phyloP scores from a whole-genome alignment of 768 basidiomycete species.

The Hirschioporus abietinus region DNA sequence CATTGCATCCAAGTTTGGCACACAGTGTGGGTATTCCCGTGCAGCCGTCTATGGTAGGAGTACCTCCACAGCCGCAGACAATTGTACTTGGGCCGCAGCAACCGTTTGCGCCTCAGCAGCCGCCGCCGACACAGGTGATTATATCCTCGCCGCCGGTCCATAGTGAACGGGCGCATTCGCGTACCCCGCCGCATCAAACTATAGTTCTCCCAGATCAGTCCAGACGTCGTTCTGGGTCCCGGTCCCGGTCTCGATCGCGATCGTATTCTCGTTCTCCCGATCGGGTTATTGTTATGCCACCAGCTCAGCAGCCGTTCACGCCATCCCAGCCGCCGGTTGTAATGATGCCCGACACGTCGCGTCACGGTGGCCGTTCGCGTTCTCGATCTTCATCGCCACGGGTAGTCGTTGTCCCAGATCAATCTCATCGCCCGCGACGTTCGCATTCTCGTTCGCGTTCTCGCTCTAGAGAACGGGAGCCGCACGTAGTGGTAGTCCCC shows the following conservation, averaged over 20 bases:
- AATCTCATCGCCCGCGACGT: slow-evolving; percentile 13
- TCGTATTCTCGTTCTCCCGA: slow-evolving; percentile 8
- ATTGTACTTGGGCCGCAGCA: background rate
- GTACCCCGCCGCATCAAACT: slow-evolving; percentile 23
- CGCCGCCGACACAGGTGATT: background rate
- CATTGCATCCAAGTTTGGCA: background rate
- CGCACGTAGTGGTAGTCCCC: slow-evolving; percentile 15
- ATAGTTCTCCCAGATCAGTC: slow-evolving; percentile 8
- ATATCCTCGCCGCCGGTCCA: background rate
- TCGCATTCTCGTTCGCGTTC: slow-evolving; percentile 18
- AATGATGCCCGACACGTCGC: slow-evolving; percentile 6
- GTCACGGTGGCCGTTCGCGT: slow-evolving; percentile 9
- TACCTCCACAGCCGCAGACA: slow-evolving; percentile 6
- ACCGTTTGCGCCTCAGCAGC: background rate
- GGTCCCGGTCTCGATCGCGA: slow-evolving; percentile 14
- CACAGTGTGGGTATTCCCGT: background rate
- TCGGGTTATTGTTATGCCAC: slow-evolving; percentile 11
- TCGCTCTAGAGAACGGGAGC: slow-evolving; percentile 7
- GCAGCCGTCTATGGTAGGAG: background rate
- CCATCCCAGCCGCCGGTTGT: background rate
- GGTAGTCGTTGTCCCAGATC: slow-evolving; percentile 4
- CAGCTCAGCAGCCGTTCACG: background rate
- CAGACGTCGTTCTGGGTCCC: background rate
- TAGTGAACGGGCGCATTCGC: slow-evolving; percentile 12
- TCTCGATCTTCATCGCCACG: slow-evolving; percentile 10